Evolutionary conservation across 2,329 filamentous ascomycete genomes (phyloP), one percentile per base, ranked within the genome.

Genomic region (Aspergillus sp.): DNA sequence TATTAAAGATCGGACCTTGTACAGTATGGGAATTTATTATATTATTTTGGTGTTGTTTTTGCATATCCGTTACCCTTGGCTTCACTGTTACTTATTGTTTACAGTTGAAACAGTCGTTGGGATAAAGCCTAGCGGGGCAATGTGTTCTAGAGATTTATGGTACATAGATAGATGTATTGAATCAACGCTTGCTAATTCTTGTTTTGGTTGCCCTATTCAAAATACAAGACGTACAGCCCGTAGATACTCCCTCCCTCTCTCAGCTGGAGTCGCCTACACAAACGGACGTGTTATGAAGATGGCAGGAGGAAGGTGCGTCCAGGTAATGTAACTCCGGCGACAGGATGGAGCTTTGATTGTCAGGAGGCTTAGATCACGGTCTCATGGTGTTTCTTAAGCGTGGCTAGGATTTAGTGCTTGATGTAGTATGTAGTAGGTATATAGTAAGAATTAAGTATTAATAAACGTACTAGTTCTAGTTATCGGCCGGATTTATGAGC

Each of bases 11-110:
- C 66, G 68, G 69, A 67, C 68, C 67, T 68, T 75, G 72, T 74
- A 73, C 66, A 74, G 67, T 75, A 75, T 73, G 70, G 70, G 69
- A 71, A 67, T 67, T 45, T 62, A 67, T 70, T 67, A 61, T 62
- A 67, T 71, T 63, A 60, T 40, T 51, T 23, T 41, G 33, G 35
- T 41, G 33, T 51, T 23, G 27, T 31, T 41, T 40, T 46, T 46
- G 44, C 21, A 14, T 44, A 24, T 44, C 11, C 15, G 19, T n/a
- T 37, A 15, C 23, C 27, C 14, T 9, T 15, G 8, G n/a, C 19
- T 31, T 31, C n/a, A 27, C 44, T 27, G 23, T 31, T 46, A 8
- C 27, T 11, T n/a, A n/a, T 23, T 6, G 41, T 24, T 15, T 46
- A 63, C 61, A 65, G 49, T 56, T 54, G 43, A 46, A 15, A 47